phyloP scores from a whole-genome alignment of 768 basidiomycete species.

The Suillus subalutaceus region DNA sequence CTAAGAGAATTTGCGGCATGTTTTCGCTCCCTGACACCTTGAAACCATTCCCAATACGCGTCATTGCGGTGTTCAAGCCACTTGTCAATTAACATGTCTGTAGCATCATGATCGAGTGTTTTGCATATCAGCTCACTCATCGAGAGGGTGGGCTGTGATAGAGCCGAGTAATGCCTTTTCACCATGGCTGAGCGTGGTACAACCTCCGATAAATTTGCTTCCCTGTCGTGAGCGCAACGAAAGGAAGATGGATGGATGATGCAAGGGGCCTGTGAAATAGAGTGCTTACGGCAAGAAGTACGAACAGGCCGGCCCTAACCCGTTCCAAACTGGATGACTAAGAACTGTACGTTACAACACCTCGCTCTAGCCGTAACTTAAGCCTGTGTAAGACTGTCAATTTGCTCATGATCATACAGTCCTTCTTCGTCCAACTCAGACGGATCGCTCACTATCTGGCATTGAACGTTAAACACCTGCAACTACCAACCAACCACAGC shows the following conservation, averaged over 20 bases:
- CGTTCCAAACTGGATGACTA: background rate
- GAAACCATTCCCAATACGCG: conserved; percentile 79
- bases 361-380: no score
- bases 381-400: background rate
- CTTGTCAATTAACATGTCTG: conserved; percentile 80
- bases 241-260: background rate
- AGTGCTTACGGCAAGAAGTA: background rate
- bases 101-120: conserved; percentile 74
- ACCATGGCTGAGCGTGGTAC: conserved; percentile 20
- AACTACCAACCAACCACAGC: conserved; percentile 11
- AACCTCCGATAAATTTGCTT: conserved; percentile 16
- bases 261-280: conserved; percentile 6
- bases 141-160: conserved; percentile 64
- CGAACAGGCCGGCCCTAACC: conserved; percentile 31
- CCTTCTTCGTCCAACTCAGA: background rate
- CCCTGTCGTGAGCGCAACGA: background rate
- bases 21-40: conserved; percentile 65
- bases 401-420: background rate
- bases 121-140: conserved; percentile 83
- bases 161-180: conserved; percentile 57
- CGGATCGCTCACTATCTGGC: conserved; percentile 4
- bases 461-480: conserved; percentile 10
- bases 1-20: conserved; percentile 55
- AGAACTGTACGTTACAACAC: background rate
- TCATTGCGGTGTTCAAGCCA: conserved; percentile 82